A percentile compares a stretch with the other conserved stretches of the same genome.
phyloP scores from a whole-genome alignment of 495 filamentous ascomycete genomes.

The Xylaria curta region DNA sequence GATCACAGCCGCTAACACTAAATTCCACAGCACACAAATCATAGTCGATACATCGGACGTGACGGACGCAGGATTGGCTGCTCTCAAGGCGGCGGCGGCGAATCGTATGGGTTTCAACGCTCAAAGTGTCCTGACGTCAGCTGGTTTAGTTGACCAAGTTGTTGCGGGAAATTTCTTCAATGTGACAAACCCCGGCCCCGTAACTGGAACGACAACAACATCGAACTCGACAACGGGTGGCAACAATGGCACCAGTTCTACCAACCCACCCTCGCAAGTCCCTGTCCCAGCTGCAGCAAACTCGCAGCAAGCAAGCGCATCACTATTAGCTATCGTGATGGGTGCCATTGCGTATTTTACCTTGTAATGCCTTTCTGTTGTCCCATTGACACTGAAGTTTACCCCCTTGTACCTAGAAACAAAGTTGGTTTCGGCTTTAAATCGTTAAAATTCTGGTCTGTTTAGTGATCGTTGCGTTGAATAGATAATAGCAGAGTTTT shows the following conservation, averaged over 20 bases:
- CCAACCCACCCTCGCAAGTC: slow-evolving; percentile 16
- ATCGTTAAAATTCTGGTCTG: neutral
- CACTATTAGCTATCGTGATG: slow-evolving; percentile 32
- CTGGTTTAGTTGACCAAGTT: slow-evolving; percentile 41
- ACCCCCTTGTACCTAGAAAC: neutral
- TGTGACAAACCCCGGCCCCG: slow-evolving; percentile 52
- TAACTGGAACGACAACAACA: slow-evolving; percentile 12
- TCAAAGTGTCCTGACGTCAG: slow-evolving; percentile 35
- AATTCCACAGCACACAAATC: slow-evolving; percentile 36
- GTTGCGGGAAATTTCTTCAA: slow-evolving; percentile 54
- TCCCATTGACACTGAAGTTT: neutral
- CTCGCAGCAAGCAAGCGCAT: slow-evolving; percentile 31
- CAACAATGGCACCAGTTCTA: slow-evolving; percentile 21
- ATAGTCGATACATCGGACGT: slow-evolving; percentile 47
- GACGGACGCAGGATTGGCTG: slow-evolving; percentile 30
- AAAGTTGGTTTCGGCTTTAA: neutral
- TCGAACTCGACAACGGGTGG: slow-evolving; percentile 31
- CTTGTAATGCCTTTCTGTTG: slow-evolving; percentile 26
- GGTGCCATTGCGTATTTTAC: slow-evolving; percentile 31
- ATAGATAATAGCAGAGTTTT: neutral
- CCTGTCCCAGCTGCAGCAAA: slow-evolving; percentile 27
- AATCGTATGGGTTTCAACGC: slow-evolving; percentile 43
- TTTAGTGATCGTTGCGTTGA: neutral
- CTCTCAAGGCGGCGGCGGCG: slow-evolving; percentile 40
- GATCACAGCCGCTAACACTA: slow-evolving; percentile 1